Evolutionary conservation across 1,284 basidiomycete genomes (phyloP).

Genomic region (Marasmius fiardii): DNA sequence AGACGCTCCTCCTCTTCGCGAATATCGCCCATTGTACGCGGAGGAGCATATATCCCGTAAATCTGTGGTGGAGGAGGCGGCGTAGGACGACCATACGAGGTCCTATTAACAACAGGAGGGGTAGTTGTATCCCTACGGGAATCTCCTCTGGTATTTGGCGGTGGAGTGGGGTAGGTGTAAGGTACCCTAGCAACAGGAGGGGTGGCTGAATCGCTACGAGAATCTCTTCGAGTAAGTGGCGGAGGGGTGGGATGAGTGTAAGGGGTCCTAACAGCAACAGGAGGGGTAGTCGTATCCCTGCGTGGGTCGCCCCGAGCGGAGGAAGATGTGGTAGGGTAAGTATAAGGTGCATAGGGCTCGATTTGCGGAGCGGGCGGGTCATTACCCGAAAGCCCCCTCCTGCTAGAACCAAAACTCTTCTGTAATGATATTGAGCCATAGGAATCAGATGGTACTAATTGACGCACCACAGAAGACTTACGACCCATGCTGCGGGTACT

Average conservation of each 20-base stretch:
- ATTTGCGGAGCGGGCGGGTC: neutral
- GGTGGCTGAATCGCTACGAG: too few relatives aligned
- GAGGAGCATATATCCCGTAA: neutral
- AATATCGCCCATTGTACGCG: neutral
- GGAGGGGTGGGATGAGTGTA: too few relatives aligned
- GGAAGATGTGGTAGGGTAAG: too few relatives aligned
- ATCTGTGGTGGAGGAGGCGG: neutral
- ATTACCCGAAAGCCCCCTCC: neutral
- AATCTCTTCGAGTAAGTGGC: too few relatives aligned
- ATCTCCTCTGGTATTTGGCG: neutral
- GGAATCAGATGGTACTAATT: neutral
- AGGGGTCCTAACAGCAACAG: too few relatives aligned
- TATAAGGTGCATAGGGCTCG: neutral
- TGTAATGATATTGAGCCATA: neutral
- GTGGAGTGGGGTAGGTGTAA: neutral
- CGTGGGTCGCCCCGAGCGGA: too few relatives aligned
- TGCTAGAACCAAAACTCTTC: neutral
- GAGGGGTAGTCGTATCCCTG: too few relatives aligned
- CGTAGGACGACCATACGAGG: neutral
- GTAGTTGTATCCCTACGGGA: too few relatives aligned
- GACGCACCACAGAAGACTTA: neutral
- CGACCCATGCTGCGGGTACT: slow-evolving; percentile 3
- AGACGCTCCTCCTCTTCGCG: neutral
- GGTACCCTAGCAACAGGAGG: too few relatives aligned
- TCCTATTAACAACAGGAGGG: too few relatives aligned